phyloP scores from a whole-genome alignment of 345 rosid species.

The Anacardium occidentale region DNA sequence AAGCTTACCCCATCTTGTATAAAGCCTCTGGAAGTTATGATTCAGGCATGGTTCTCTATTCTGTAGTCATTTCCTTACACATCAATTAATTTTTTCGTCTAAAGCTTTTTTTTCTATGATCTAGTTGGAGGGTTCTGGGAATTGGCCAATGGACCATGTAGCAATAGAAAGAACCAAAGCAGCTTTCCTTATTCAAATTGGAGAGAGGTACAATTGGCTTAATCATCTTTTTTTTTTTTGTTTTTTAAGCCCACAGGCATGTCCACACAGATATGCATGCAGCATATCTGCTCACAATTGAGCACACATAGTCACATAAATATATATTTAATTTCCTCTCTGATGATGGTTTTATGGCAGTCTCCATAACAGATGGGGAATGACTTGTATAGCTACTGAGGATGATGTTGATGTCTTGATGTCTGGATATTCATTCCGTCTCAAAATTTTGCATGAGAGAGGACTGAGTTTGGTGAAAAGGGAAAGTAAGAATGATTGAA shows the following conservation, averaged over 20 bases:
- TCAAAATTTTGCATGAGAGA: constrained; percentile 83
- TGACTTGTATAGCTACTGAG: constrained; percentile 69
- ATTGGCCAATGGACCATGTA: constrained; percentile 87
- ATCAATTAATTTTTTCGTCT: constrained; percentile 13
- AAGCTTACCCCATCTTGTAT: constrained; percentile 57
- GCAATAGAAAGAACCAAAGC: constrained; percentile 87
- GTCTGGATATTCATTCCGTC: constrained; percentile 83
- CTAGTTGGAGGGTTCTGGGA: constrained; percentile 96
- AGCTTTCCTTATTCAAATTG: constrained; percentile 87
- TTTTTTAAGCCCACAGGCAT: not conserved
- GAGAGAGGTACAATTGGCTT: constrained; percentile 60
- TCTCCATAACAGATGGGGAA: constrained; percentile 63
- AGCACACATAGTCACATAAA: not conserved
- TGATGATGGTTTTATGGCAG: constrained; percentile 46
- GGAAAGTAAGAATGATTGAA: constrained; percentile 56
- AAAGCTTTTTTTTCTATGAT: constrained; percentile 23
- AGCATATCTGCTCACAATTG: not conserved
- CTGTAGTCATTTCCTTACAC: not conserved
- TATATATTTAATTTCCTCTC: not conserved
- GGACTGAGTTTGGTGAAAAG: constrained; percentile 73
- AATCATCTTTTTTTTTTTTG: constrained; percentile 8
- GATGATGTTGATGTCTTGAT: constrained; percentile 67
- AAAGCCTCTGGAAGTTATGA: constrained; percentile 81
- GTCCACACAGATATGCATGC: not conserved
- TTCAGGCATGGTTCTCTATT: constrained; percentile 57